Conservation (phyloP, 2,329 filamentous ascomycete species). For the Cephalotrichum gorgonifer region DNA sequence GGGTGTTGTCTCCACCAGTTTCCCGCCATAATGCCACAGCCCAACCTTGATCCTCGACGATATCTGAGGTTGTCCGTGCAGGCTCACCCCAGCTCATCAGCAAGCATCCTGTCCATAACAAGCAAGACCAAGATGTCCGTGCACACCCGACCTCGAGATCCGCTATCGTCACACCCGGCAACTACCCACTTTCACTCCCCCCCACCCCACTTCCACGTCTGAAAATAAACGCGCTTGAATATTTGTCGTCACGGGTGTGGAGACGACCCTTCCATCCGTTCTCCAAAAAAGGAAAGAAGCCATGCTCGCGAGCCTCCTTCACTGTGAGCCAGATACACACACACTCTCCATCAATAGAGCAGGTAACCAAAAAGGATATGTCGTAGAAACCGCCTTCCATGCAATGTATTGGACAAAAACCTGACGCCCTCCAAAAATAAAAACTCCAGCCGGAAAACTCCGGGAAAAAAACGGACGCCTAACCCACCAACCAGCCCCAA, state of each 20-base stretch:
- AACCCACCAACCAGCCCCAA: background rate
- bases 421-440: too few relatives aligned
- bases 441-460: background rate
- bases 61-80: too few relatives aligned
- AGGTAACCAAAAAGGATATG: background rate
- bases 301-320: background rate
- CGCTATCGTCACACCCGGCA: background rate
- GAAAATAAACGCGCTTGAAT: conserved; percentile 3
- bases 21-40: too few relatives aligned
- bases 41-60: too few relatives aligned
- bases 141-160: background rate
- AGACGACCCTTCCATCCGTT: background rate
- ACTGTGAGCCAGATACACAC: background rate
- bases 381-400: background rate
- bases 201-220: background rate
- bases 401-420: background rate
- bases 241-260: background rate
- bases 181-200: background rate
- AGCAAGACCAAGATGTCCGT: background rate
- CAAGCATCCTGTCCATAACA: too few relatives aligned
- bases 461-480: background rate
- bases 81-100: too few relatives aligned
- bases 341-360: background rate
- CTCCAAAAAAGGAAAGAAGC: background rate
- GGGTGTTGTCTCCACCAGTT: too few relatives aligned